Evolutionary conservation across 345 rosid species (phyloP).

Genomic region (Eutrema japonicum): DNA sequence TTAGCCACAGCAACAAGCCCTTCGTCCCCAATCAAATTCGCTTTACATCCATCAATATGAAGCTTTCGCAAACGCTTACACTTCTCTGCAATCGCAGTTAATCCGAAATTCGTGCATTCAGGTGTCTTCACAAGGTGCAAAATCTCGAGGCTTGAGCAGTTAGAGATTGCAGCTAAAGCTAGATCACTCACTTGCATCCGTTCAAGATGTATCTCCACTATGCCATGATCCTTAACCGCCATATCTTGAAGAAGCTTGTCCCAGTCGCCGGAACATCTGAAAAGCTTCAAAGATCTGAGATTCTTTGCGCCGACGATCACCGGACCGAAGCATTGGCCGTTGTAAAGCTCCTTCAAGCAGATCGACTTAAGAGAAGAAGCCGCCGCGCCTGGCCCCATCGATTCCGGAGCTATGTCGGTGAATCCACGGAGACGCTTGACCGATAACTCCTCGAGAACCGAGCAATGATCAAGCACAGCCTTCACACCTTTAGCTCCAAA

Average conservation of each 20-base stretch:
- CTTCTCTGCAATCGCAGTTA: slow-evolving; percentile 53
- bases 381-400: slow-evolving; percentile 67
- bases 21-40: slow-evolving; percentile 70
- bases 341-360: slow-evolving; percentile 77
- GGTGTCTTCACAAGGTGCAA: slow-evolving; percentile 79
- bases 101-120: slow-evolving; percentile 69
- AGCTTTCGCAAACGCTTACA: slow-evolving; percentile 72
- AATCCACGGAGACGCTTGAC: slow-evolving; percentile 83
- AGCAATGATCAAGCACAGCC: slow-evolving; percentile 77
- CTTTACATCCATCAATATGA: slow-evolving; percentile 79
- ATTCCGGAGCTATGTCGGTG: slow-evolving; percentile 57
- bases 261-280: slow-evolving; percentile 88
- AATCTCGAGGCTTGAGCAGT: slow-evolving; percentile 63
- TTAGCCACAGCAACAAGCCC: slow-evolving; percentile 65
- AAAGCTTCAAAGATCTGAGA: slow-evolving; percentile 68
- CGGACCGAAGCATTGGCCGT: slow-evolving; percentile 78
- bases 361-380: slow-evolving; percentile 62
- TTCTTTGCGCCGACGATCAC: slow-evolving; percentile 62
- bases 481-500: slow-evolving; percentile 89
- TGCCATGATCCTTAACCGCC: slow-evolving; percentile 49
- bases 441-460: slow-evolving; percentile 70
- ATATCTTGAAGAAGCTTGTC: slow-evolving; percentile 59
- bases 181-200: slow-evolving; percentile 68
- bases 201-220: slow-evolving; percentile 77
- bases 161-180: slow-evolving; percentile 62